Evolutionary conservation across 2,329 filamentous ascomycete species (phyloP).

Genomic region (Sarocladium oryzae): DNA sequence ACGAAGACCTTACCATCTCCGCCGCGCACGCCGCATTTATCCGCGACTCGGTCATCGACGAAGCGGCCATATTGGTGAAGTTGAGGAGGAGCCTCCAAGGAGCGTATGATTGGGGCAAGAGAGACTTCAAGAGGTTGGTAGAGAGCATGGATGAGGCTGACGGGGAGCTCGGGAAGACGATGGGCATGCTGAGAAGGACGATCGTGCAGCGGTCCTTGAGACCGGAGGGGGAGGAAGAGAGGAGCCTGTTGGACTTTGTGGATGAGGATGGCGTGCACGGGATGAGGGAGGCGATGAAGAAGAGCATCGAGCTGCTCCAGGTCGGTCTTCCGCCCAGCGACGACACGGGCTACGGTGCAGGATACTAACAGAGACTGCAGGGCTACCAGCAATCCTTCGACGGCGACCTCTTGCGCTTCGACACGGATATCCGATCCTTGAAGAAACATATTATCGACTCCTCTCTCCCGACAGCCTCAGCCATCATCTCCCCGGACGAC

Average conservation of each 20-base stretch:
- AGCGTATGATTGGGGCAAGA: slow-evolving; percentile 51
- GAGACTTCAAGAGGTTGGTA: slow-evolving; percentile 56
- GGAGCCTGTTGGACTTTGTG: slow-evolving; percentile 68
- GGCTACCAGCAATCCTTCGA: slow-evolving; percentile 67
- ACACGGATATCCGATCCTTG: slow-evolving; percentile 63
- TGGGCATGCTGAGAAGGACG: slow-evolving; percentile 57
- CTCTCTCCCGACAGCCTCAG: slow-evolving; percentile 10
- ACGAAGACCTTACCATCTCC: slow-evolving; percentile 74
- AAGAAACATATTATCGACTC: slow-evolving; percentile 46
- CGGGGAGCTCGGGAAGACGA: slow-evolving; percentile 56
- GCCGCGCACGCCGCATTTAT: slow-evolving; percentile 64
- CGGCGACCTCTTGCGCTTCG: slow-evolving; percentile 66
- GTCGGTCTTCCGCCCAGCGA: slow-evolving; percentile 28
- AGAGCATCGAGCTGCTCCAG: slow-evolving; percentile 65
- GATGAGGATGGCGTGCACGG: slow-evolving; percentile 63
- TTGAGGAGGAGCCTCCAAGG: slow-evolving; percentile 45
- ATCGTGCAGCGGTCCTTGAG: slow-evolving; percentile 59
- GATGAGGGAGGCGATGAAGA: slow-evolving; percentile 60
- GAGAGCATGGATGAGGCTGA: slow-evolving; percentile 61
- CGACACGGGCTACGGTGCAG: not conserved
- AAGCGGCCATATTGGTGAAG: slow-evolving; percentile 44
- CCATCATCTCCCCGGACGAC: slow-evolving; percentile 25
- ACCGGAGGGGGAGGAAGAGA: slow-evolving; percentile 47
- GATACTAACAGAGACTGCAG: slow-evolving; percentile 24
- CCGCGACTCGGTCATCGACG: slow-evolving; percentile 51